These are phyloP conservation scores for Cordyceps pruinosa DNA, from an alignment of 2,329 filamentous ascomycete genomes.

Conservation along the genomic window DNA sequence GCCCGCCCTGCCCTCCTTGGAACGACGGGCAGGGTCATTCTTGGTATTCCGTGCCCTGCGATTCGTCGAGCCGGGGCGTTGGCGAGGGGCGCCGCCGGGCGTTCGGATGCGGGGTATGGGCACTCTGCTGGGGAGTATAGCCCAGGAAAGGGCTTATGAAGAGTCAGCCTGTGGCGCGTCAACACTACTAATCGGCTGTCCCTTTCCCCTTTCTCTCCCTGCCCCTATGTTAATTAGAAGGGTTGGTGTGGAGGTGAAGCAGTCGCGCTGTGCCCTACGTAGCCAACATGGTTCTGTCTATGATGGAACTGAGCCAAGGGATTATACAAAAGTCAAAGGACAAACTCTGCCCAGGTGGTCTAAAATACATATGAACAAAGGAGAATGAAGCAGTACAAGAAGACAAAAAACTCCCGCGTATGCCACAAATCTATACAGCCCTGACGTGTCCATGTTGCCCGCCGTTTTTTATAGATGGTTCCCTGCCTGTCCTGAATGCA, in stretches of 20 bases:
- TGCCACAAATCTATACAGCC: background rate
- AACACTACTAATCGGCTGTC: background rate
- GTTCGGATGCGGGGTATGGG: background rate
- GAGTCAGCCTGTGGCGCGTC: too few species aligned
- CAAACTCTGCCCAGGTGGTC: background rate
- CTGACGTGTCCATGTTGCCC: background rate
- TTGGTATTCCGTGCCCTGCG: constrained; percentile 1
- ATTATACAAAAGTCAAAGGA: background rate
- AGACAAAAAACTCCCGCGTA: background rate
- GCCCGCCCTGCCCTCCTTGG: too few species aligned
- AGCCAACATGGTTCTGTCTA: background rate
- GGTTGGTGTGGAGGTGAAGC: background rate
- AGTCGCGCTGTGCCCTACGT: background rate
- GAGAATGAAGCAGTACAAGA: background rate
- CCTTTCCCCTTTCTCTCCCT: background rate
- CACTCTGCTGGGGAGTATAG: too few species aligned
- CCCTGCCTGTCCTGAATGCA: background rate
- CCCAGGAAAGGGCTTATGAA: background rate
- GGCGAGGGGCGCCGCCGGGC: too few species aligned
- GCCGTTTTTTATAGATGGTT: background rate
- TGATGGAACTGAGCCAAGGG: background rate
- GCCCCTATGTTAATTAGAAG: background rate
- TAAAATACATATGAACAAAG: background rate
- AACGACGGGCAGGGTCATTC: background rate
- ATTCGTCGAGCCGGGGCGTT: background rate